Conservation (phyloP, 768 basidiomycete species). For the Naematelia aurantialba region DNA sequence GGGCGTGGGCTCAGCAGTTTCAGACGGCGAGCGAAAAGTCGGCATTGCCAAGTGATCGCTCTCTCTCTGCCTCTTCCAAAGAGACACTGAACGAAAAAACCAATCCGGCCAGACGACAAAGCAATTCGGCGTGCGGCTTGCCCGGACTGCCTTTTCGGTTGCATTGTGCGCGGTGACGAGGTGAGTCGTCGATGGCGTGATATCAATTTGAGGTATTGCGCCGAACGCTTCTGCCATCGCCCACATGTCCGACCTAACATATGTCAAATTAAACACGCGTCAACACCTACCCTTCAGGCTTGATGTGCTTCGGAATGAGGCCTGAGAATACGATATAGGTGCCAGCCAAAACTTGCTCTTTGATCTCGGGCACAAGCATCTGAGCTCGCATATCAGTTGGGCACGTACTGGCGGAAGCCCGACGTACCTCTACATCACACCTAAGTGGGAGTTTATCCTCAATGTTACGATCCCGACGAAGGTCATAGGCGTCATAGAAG, state of each 20-base stretch:
- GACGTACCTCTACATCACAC: constrained; percentile 72
- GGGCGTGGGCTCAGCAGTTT: not conserved
- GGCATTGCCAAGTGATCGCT: constrained; percentile 59
- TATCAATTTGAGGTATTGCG: constrained; percentile 63
- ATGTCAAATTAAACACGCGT: not conserved
- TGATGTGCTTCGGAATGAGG: constrained; percentile 83
- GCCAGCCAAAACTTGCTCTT: constrained; percentile 69
- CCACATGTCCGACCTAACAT: constrained; percentile 66
- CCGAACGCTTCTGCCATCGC: constrained; percentile 81
- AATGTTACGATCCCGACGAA: not conserved
- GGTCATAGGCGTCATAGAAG: constrained; percentile 6
- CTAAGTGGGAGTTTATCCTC: constrained; percentile 34
- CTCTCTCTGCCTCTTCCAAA: constrained; percentile 82
- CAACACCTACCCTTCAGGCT: constrained; percentile 61
- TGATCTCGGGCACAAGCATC: constrained; percentile 80
- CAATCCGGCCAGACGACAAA: constrained; percentile 83
- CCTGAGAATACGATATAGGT: constrained; percentile 87
- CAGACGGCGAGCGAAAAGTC: not conserved
- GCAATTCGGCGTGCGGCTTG: constrained; percentile 69
- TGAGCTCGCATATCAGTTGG: constrained; percentile 49
- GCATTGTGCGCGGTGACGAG: constrained; percentile 83
- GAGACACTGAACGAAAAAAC: constrained; percentile 83
- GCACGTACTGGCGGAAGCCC: constrained; percentile 19
- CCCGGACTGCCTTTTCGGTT: constrained; percentile 85
- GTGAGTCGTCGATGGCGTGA: constrained; percentile 70